phyloP scores from a whole-genome alignment of 371 early-diverging fungal species.

The Umbelopsis sp. region DNA sequence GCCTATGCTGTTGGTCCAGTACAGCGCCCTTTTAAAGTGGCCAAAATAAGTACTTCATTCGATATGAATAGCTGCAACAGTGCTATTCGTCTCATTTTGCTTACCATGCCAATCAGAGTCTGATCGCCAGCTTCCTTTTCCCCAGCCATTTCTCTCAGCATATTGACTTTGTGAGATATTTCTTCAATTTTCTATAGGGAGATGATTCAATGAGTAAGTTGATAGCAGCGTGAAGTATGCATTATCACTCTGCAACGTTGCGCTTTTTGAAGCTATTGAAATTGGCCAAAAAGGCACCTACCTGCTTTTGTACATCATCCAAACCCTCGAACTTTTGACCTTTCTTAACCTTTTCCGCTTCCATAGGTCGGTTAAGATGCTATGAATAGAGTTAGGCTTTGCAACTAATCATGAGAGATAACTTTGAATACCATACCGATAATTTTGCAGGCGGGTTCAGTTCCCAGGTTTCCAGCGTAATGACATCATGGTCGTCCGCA shows the following conservation, averaged over 20 bases:
- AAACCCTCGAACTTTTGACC: constrained; percentile 58
- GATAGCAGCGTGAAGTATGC: too few relatives aligned
- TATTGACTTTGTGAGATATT: constrained; percentile 44
- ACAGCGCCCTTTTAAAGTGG: constrained; percentile 36
- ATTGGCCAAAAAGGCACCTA: constrained; percentile 13
- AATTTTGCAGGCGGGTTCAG: constrained; percentile 64
- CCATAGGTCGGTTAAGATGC: constrained; percentile 58
- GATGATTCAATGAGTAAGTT: neutral
- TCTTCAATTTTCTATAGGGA: constrained; percentile 57
- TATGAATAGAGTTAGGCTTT: constrained; percentile 18
- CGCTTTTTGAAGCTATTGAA: neutral
- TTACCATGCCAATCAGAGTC: constrained; percentile 39
- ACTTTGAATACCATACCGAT: constrained; percentile 35
- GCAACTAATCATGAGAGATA: neutral
- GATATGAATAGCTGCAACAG: neutral
- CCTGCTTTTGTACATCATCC: constrained; percentile 52
- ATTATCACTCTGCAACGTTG: neutral
- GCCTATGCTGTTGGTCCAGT: constrained; percentile 68
- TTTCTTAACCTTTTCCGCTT: constrained; percentile 61
- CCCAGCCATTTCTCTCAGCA: constrained; percentile 38
- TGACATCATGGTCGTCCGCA: constrained; percentile 82
- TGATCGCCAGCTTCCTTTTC: constrained; percentile 33
- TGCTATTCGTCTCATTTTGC: neutral
- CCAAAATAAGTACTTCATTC: neutral
- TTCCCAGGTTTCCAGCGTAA: constrained; percentile 75